Percentiles rank a stretch among this genome's conserved stretches.
Conservation (phyloP, 2,329 filamentous ascomycete genomes). For the Myotisia sp. region DNA sequence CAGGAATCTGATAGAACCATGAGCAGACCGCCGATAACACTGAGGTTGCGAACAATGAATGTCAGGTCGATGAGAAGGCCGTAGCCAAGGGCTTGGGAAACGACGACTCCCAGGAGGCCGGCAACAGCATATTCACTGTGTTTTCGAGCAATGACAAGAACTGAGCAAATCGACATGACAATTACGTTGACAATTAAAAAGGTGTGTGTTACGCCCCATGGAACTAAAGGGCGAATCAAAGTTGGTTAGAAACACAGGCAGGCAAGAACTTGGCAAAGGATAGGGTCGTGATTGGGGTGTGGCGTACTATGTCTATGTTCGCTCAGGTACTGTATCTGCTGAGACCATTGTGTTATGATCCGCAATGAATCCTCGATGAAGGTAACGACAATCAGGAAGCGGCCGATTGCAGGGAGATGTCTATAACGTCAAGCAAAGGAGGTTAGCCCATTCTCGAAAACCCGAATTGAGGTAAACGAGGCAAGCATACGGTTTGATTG, state of each 20-base stretch:
- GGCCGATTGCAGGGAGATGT: conserved; percentile 85
- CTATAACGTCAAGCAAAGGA: conserved; percentile 40
- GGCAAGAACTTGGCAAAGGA: background rate
- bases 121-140: conserved; percentile 85
- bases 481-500: conserved; percentile 74
- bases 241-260: background rate
- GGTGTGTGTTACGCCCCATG: conserved; percentile 71
- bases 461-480: conserved; percentile 11
- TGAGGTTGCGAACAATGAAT: conserved; percentile 98
- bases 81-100: conserved; percentile 90
- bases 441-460: conserved; percentile 12
- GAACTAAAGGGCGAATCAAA: conserved; percentile 46
- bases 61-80: conserved; percentile 97
- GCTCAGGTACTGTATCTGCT: conserved; percentile 83
- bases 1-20: conserved; percentile 98
- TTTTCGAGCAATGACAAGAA: conserved; percentile 79
- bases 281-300: conserved; percentile 5
- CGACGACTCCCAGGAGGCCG: conserved; percentile 77
- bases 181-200: conserved; percentile 87
- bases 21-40: conserved; percentile 87
- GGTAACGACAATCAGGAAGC: conserved; percentile 94
- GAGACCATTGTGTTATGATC: conserved; percentile 94
- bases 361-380: conserved; percentile 93
- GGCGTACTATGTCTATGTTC: conserved; percentile 83
- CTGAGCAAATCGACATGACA: conserved; percentile 69